Evolutionary conservation across 2,329 filamentous ascomycete species (phyloP).

Genomic region (Balansia obtecta): DNA sequence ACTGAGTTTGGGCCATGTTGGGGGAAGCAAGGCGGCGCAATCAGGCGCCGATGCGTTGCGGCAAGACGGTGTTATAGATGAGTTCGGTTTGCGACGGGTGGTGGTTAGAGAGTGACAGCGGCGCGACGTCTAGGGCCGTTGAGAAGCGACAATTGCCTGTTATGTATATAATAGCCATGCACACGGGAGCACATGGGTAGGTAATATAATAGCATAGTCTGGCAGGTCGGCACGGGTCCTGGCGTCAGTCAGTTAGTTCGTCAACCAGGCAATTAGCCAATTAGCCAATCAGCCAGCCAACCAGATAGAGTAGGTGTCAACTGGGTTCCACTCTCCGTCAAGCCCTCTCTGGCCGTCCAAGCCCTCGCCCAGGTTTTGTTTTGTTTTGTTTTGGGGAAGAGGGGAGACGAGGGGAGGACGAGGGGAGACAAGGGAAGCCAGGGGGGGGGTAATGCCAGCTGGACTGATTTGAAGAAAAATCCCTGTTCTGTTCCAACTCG

Average conservation of each 20-base stretch:
- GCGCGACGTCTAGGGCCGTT: slow-evolving; percentile 8
- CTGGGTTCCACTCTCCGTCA: background rate
- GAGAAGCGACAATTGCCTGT: slow-evolving; percentile 4
- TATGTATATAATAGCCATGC: too few relatives aligned
- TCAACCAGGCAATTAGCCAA: too few relatives aligned
- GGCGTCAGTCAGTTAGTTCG: background rate
- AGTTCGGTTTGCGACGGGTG: slow-evolving; percentile 25
- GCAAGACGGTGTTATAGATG: slow-evolving; percentile 3
- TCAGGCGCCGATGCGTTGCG: slow-evolving; percentile 5
- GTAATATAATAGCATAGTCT: too few relatives aligned
- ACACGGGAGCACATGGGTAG: too few relatives aligned
- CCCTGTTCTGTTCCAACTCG: background rate
- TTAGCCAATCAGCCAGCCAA: background rate
- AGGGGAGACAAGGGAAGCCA: too few relatives aligned
- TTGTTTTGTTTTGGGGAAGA: too few relatives aligned
- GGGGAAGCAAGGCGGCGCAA: slow-evolving; percentile 3
- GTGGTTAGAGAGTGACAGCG: slow-evolving; percentile 1
- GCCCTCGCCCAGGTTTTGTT: too few relatives aligned
- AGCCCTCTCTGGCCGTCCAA: background rate
- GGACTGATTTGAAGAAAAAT: background rate
- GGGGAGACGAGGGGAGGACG: too few relatives aligned
- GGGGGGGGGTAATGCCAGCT: too few relatives aligned
- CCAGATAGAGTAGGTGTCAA: background rate
- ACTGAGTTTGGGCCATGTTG: slow-evolving; percentile 12
- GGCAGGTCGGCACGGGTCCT: too few relatives aligned